Base-by-base conservation (phyloP, 208 protist species). In the Strigomonas oncopelti region DNA sequence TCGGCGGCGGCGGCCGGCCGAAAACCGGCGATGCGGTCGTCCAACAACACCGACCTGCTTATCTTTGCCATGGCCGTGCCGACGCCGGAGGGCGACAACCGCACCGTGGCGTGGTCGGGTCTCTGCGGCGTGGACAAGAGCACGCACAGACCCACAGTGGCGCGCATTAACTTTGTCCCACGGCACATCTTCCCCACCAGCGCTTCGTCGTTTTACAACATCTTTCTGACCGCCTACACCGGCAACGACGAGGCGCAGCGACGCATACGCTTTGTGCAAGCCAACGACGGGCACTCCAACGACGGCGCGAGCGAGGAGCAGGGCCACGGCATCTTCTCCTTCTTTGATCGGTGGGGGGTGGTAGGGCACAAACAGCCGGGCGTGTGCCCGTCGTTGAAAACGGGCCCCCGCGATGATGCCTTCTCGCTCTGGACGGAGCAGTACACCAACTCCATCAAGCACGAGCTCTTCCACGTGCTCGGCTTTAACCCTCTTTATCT, bases 401-500 rank as follows among this genome's bases (percentile, higher is more conserved):
- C 24, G 57, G 57, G 29, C 3, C 28, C 16, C 18, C 60, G 60
- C 60, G 56, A 61, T 14, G 42, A 48, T 14, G 42, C 42, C 42
- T 48, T 48, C 16, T 48, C 42, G 13, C 31, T 24, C 29, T 61
- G 28, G 56, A 61, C 11, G n/a, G 53, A 72, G 52, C 67, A 69
- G 48, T 81, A 90, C 66, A 18, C 78, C 5, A 75, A 78, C 27
- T 65, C 83, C 0, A 65, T 84, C 0, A 65, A 89, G 60, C 91
- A 93, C 61, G 91, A 96, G 53, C 54, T 89, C 0, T 69, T 91
- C 32, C 88, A 96, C 75, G 77, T 74, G 16, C 62, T 93, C 9
- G 87, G 90, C 13, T 95, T 95, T 32, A 61, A 75, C n/a, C 70
- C 71, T 5, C 34, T 55, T 4, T 72, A 77, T 32, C 61, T 90